Evolutionary conservation across 1,139 yeast genomes (phyloP).

Genomic region (Scheffersomyces insectosa): DNA sequence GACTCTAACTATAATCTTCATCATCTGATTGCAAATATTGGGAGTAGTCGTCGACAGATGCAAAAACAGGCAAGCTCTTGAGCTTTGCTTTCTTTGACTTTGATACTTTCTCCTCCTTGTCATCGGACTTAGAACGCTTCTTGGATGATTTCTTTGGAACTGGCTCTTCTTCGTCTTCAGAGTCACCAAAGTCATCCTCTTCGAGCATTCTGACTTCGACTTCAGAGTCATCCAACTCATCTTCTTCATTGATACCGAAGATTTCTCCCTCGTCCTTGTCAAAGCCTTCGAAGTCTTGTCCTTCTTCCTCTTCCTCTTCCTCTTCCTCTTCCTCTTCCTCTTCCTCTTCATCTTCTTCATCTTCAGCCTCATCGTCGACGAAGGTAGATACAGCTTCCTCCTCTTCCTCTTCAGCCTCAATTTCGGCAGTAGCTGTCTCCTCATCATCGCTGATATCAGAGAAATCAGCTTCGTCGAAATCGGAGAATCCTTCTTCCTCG

Average conservation of each 20-base stretch:
- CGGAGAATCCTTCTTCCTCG: slow-evolving; percentile 47
- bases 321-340: slow-evolving; percentile 26
- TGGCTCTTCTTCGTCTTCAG: slow-evolving; percentile 18
- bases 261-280: slow-evolving; percentile 24
- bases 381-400: slow-evolving; percentile 35
- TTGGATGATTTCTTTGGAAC: slow-evolving; percentile 17
- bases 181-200: slow-evolving; percentile 16
- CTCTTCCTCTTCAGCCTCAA: slow-evolving; percentile 30
- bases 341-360: slow-evolving; percentile 22
- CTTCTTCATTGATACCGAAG: slow-evolving; percentile 36
- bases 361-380: slow-evolving; percentile 17
- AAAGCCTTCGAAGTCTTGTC: slow-evolving; percentile 18
- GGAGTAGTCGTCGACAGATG: slow-evolving; percentile 88
- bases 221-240: slow-evolving; percentile 41
- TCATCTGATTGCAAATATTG: slow-evolving; percentile 68
- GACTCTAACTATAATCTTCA: slow-evolving; percentile 36
- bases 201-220: slow-evolving; percentile 23
- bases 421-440: slow-evolving; percentile 9
- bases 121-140: slow-evolving; percentile 22
- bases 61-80: slow-evolving; percentile 78
- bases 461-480: slow-evolving; percentile 52
- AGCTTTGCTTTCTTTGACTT: slow-evolving; percentile 60
- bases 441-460: slow-evolving; percentile 32
- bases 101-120: slow-evolving; percentile 17
- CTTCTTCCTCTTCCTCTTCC: slow-evolving; percentile 28